Evolutionary conservation across 495 filamentous ascomycete genomes (phyloP), one percentile per base, ranked within the genome.

Genomic region (Aspergillus haitiensis): DNA sequence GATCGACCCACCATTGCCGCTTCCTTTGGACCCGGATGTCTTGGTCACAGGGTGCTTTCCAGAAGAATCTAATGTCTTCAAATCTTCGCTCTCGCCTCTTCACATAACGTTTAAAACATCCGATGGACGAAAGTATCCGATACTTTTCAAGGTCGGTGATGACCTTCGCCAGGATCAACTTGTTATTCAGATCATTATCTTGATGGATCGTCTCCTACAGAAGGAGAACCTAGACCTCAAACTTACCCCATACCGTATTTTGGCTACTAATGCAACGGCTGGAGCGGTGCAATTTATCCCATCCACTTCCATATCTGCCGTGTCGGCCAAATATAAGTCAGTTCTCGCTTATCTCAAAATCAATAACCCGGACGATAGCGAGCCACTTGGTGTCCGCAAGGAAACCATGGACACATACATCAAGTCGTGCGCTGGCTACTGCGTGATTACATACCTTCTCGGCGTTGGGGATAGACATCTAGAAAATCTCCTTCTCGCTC

Each of bases 201-300:
- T 99, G 49, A 99, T 99, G 94, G 94, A 99, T 66, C 89, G 92
- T 32, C 86, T 99, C 13, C 84, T 99, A 11, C 89, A 88, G 49
- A 97, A 98, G 65, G 94, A 98, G 68, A 99, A 99, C 65, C 84
- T 99, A 4, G 94, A 99, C 72, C 82, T 99, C 21, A 97, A 95
- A 69, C 80, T 99, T 1, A 90, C 92, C 0, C 94, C 94, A 6
- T 99, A 98, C 77, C 91, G 93, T 56, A 97, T 98, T 61, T 86
- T 99, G 9, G 95, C 94, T 6, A 98, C 95, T 6, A 88, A 88
- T 61, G 86, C 92, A 7, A 91, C 83, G 2, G 94, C 93, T 8
- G 94, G 94, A 36, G 88, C 93, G 11, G 88, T 92, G 36, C 95
- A 98, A 70, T 98, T 97, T 70, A 84, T 99, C 27, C 88, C 88